Evolutionary conservation across 2,329 filamentous ascomycete genomes (phyloP), one percentile per base, ranked within the genome.

Genomic region (Talaromyces albobiverticillius): DNA sequence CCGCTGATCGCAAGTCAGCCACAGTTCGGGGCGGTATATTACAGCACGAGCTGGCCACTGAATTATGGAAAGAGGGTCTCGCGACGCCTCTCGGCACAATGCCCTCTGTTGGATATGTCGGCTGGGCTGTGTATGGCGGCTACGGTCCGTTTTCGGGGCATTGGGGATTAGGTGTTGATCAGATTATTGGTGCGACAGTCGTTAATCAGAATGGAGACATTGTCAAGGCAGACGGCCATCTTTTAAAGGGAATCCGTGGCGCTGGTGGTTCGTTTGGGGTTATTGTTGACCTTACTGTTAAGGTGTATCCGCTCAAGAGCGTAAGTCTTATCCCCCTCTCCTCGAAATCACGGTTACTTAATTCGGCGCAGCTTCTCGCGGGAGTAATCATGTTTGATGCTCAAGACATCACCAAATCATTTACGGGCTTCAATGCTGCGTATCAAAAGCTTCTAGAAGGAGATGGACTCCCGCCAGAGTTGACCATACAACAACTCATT

Each of bases 161-260:
- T 0, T 65, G 62, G 34, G 73, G 72, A 1, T 50, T 73, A 3
- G 72, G 72, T 0, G 65, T 64, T 4, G 72, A 76, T 45, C 69
- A 75, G 53, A 72, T 75, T 20, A 40, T 75, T 5, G 66, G 64
- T 1, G 72, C 74, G 1, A 71, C 64, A 32, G 51, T 77, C 3
- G 68, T 77, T 2, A 66, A 75, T 47, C 62, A 63, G 1, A 46
- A 68, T 4, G 76, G 73, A 1, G 52, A 68, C 7, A 57, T 76
- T 1, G 58, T 73, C 5, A 66, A 72, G 3, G 74, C 74, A 2
- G 66, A 71, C 36, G 65, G 69, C 9, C 62, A 64, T 8, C 53
- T 77, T 26, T 55, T 76, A n/a, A 66, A 65, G 45, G 73, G 67
- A 0, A 70, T 77, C 14, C 63, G 73, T 1, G 74, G 75, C 2